Evolutionary conservation across 495 filamentous ascomycete genomes (phyloP).

Genomic region (Trypethelium eluteriae): DNA sequence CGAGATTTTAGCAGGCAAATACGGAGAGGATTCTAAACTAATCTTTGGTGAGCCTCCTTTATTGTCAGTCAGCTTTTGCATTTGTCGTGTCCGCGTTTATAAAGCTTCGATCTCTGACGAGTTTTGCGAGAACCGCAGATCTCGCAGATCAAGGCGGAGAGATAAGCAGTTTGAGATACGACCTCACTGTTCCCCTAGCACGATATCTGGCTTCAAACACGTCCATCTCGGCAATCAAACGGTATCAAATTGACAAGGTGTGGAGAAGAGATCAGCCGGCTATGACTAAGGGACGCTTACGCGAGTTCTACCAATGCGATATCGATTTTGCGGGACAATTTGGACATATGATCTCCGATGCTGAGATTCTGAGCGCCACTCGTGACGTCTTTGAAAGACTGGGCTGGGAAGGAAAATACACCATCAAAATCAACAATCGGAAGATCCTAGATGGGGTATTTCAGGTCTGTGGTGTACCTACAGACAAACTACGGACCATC

Average conservation of each 20-base stretch:
- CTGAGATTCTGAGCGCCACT: slow-evolving; percentile 80
- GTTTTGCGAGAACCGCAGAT: slow-evolving; percentile 27
- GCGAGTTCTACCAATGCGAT: slow-evolving; percentile 97
- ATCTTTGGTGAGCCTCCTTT: slow-evolving; percentile 51
- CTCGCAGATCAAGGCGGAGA: slow-evolving; percentile 80
- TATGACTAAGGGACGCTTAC: slow-evolving; percentile 82
- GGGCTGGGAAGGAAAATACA: slow-evolving; percentile 62
- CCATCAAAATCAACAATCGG: slow-evolving; percentile 91
- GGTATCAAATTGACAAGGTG: slow-evolving; percentile 85
- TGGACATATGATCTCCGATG: slow-evolving; percentile 92
- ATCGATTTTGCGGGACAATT: slow-evolving; percentile 89
- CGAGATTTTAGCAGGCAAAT: slow-evolving; percentile 77
- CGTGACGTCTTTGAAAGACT: slow-evolving; percentile 81
- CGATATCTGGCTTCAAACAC: slow-evolving; percentile 82
- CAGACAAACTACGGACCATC: slow-evolving; percentile 76
- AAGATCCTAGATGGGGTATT: slow-evolving; percentile 94
- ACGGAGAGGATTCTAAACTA: slow-evolving; percentile 86
- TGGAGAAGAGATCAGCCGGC: slow-evolving; percentile 75
- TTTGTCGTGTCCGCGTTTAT: too few relatives aligned
- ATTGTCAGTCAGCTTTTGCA: too few relatives aligned
- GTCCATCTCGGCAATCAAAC: slow-evolving; percentile 65
- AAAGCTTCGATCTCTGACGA: too few relatives aligned
- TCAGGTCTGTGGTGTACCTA: slow-evolving; percentile 78
- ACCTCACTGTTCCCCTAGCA: slow-evolving; percentile 85
- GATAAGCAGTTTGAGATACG: slow-evolving; percentile 77